These are phyloP conservation scores for Penicillium paxilli DNA, from an alignment of 495 filamentous ascomycete genomes.

Conservation along the genomic window DNA sequence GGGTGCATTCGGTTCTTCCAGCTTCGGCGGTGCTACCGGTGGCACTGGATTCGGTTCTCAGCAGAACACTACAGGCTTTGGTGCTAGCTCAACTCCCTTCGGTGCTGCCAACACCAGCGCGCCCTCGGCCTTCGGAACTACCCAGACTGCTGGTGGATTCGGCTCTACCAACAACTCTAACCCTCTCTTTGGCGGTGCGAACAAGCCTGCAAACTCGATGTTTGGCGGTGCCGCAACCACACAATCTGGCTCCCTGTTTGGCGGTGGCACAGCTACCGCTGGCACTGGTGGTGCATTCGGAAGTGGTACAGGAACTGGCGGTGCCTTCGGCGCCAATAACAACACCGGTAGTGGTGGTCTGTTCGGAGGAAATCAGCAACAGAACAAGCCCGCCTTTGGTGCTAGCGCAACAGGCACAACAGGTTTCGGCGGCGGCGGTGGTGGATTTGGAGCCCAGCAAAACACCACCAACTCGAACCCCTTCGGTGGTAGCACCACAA, in stretches of 20 bases:
- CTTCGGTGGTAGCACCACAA: constrained; percentile 32
- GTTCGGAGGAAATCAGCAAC: constrained; percentile 49
- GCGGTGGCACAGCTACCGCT: constrained; percentile 27
- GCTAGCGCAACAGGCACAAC: constrained; percentile 38
- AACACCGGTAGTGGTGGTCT: constrained; percentile 32
- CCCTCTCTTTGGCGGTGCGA: constrained; percentile 40
- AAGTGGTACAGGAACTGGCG: constrained; percentile 18
- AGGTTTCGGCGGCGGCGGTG: constrained; percentile 26
- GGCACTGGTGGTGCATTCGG: constrained; percentile 37
- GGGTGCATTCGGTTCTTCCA: constrained; percentile 73
- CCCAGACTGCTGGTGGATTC: constrained; percentile 58
- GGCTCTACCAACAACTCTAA: constrained; percentile 40
- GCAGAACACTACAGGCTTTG: constrained; percentile 50
- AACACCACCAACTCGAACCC: constrained; percentile 35
- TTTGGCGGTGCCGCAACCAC: constrained; percentile 37
- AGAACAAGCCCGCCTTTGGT: constrained; percentile 40
- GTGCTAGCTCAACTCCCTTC: constrained; percentile 52
- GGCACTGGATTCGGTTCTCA: constrained; percentile 42
- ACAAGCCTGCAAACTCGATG: constrained; percentile 40
- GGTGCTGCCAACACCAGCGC: constrained; percentile 43
- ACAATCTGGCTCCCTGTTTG: constrained; percentile 38
- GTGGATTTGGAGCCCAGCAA: constrained; percentile 41
- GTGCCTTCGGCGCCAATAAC: constrained; percentile 21
- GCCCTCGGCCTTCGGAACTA: constrained; percentile 43
- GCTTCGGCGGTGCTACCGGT: constrained; percentile 35